Percentiles rank a stretch among this genome's conserved stretches.
Evolutionary conservation across 1,284 basidiomycete species (phyloP).

Genomic region (Inonotus hispidus): DNA sequence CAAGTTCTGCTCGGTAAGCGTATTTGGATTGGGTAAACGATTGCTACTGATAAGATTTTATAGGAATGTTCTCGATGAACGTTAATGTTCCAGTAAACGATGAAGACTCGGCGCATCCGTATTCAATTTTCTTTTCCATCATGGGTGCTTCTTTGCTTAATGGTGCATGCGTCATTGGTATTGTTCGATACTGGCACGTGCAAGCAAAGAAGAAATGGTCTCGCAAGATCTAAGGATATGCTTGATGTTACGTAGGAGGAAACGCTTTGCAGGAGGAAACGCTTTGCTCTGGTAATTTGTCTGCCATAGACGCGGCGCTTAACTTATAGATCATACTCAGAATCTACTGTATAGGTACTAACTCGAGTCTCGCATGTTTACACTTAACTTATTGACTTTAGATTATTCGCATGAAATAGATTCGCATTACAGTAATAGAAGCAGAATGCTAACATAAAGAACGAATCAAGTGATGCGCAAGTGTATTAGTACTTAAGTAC

Average conservation of each 20-base stretch:
- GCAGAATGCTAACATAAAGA: background rate
- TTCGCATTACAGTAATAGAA: no score
- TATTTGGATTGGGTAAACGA: conserved; percentile 21
- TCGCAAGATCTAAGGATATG: conserved; percentile 10
- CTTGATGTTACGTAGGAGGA: background rate
- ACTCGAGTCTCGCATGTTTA: no score
- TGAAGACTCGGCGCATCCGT: conserved; percentile 21
- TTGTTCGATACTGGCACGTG: conserved; percentile 58
- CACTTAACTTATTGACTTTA: conserved; percentile 5
- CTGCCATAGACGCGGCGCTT: background rate
- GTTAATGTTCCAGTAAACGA: conserved; percentile 40
- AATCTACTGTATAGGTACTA: no score
- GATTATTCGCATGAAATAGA: background rate
- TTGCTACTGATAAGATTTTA: conserved; percentile 11
- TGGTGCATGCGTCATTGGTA: conserved; percentile 32
- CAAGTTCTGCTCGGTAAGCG: conserved; percentile 57
- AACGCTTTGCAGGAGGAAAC: no score
- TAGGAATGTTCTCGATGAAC: conserved; percentile 66
- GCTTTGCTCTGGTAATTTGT: no score
- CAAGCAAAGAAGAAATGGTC: conserved; percentile 36
- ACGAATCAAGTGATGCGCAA: background rate
- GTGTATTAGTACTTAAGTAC: background rate
- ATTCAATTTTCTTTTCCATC: conserved; percentile 46
- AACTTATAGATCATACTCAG: no score
- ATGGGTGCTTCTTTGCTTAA: conserved; percentile 38